These are phyloP conservation scores for Apiotrichum sp. DNA, from an alignment of 1,284 basidiomycete species.

Conservation along the genomic window DNA sequence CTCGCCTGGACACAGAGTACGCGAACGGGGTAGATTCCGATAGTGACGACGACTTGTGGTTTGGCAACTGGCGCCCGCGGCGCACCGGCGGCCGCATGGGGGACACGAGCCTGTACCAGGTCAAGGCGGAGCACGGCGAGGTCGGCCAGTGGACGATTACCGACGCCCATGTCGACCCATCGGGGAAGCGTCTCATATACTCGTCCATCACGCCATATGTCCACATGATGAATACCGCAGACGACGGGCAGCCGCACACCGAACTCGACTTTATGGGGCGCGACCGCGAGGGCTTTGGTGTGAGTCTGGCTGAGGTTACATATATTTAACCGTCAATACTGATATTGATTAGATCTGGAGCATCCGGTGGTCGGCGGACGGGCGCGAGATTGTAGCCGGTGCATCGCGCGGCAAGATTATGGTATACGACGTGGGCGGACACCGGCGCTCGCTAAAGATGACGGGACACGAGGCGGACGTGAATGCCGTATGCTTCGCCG, in stretches of 20 bases:
- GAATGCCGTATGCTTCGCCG: conserved; percentile 94
- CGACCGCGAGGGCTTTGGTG: conserved; percentile 53
- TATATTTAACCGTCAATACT: not conserved
- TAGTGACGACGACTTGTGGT: conserved; percentile 49
- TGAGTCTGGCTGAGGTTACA: conserved; percentile 11
- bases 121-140: conserved; percentile 71
- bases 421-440: conserved; percentile 86
- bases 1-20: conserved; percentile 5
- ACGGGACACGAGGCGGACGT: conserved; percentile 82
- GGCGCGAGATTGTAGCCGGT: conserved; percentile 73
- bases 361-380: conserved; percentile 91
- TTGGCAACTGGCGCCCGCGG: conserved; percentile 7
- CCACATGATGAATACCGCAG: conserved; percentile 77
- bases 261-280: conserved; percentile 62
- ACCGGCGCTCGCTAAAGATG: conserved; percentile 74
- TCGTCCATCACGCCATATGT: conserved; percentile 74
- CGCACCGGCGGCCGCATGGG: conserved; percentile 20
- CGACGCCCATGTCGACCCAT: conserved; percentile 84
- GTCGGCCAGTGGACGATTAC: conserved; percentile 85
- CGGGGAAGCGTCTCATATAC: conserved; percentile 93
- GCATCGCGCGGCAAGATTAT: conserved; percentile 43
- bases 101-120: conserved; percentile 63
- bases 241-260: conserved; percentile 62
- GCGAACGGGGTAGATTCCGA: conserved; percentile 6
- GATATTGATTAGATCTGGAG: conserved; percentile 63